Base-by-base conservation (phyloP, 345 rosid genomes). In the Bruguiera parviflora region DNA sequence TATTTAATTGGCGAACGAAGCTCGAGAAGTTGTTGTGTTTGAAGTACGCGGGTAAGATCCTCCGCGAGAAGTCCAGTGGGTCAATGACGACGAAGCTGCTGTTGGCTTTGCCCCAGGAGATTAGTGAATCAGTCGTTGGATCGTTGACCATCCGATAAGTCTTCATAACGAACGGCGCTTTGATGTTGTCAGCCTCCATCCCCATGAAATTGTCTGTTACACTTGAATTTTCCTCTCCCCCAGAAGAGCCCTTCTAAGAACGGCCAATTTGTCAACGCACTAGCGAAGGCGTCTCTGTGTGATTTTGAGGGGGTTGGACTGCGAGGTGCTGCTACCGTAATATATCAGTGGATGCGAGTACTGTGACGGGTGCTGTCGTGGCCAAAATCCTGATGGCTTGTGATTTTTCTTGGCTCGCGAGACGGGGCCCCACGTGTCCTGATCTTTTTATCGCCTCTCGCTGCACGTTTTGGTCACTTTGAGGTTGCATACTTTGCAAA, bases 121-220 rank as follows among this genome's bases (percentile, higher is more conserved):
- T 75, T 0, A 75, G 52, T 0, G 62, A 4, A 61, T 75, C 79
- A 1, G 79, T 59, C 4, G 63, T 19, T 56, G 74, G 71, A 61
- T 75, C 79, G 39, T 32, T 75, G 24, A 75, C 79, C 61, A 75
- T 75, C 55, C 70, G 75, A 66, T 75, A 70, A 37, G 74, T 75
- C 71, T 75, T 75, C 79, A 70, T 49, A 33, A 75, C 66, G 67
- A 75, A 75, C 60, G 72, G 78, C 8, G 27, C 25, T 13, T 76
- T 81, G 76, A 84, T 67, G 73, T 78, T 78, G 58, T 67, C 70
- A 3, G 65, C 64, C 66, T 85, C 91, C 93, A 81, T 85, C 75
- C 71, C 49, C 49, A 43, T 43, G 4, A 43, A 43, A 43, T 11
- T 39, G 15, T 39, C 46, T 39, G 46, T 39, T 28, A 63, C 58